phyloP scores from a whole-genome alignment of 768 basidiomycete species.

The Mycena rebaudengoi region DNA sequence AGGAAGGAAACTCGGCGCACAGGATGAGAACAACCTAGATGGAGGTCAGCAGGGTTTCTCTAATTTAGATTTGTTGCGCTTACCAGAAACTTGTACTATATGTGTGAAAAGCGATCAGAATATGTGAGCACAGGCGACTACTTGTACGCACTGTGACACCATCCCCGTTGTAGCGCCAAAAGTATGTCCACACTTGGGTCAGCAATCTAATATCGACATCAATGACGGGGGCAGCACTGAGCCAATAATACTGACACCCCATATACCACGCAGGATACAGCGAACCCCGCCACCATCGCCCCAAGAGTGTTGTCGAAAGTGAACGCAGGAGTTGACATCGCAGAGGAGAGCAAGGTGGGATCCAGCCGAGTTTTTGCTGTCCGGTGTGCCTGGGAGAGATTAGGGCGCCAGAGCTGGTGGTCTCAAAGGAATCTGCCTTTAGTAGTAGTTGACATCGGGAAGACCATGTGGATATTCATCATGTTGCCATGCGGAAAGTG shows the following conservation, averaged over 20 bases:
- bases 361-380: too few relatives aligned
- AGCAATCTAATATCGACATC: slow-evolving; percentile 36
- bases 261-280: slow-evolving; percentile 59
- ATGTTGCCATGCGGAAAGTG: too few relatives aligned
- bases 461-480: too few relatives aligned
- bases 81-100: slow-evolving; percentile 15
- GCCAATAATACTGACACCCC: slow-evolving; percentile 45
- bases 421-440: too few relatives aligned
- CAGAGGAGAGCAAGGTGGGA: too few relatives aligned
- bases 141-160: not conserved
- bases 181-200: slow-evolving; percentile 64
- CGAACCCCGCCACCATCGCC: slow-evolving; percentile 67
- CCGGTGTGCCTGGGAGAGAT: too few relatives aligned
- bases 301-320: slow-evolving; percentile 62
- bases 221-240: not conserved
- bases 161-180: slow-evolving; percentile 63
- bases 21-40: slow-evolving; percentile 51
- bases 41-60: too few relatives aligned
- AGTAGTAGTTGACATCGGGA: too few relatives aligned
- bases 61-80: too few relatives aligned
- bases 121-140: not conserved
- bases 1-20: slow-evolving; percentile 32
- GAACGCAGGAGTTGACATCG: too few relatives aligned
- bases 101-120: not conserved
- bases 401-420: too few relatives aligned